A percentile compares a stretch with the other conserved stretches of the same genome.
Evolutionary conservation across 352 stramenopile genomes (phyloP).

Genomic region (Phytophthora citricola): DNA sequence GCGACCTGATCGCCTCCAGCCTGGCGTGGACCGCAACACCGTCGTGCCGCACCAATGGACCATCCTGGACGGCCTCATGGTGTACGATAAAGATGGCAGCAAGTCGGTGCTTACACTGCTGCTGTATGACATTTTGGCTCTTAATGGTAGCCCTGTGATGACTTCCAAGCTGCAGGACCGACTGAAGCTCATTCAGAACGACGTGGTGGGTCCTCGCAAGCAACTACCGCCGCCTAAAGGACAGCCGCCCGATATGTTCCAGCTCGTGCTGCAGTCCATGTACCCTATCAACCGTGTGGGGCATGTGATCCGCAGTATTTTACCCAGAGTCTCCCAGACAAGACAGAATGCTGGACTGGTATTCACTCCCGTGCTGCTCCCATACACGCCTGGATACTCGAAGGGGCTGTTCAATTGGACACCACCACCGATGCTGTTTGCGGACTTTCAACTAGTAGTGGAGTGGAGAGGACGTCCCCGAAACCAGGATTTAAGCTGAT

Average conservation of each 20-base stretch:
- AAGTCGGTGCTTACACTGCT: slow-evolving; percentile 82
- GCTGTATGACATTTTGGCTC: slow-evolving; percentile 85
- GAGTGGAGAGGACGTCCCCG: slow-evolving; percentile 81
- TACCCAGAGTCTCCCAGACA: slow-evolving; percentile 76
- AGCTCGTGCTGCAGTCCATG: slow-evolving; percentile 87
- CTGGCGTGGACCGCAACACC: slow-evolving; percentile 71
- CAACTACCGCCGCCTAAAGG: slow-evolving; percentile 75
- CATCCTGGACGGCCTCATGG: slow-evolving; percentile 84
- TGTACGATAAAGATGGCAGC: slow-evolving; percentile 79
- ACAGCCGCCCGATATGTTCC: slow-evolving; percentile 81
- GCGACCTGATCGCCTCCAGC: slow-evolving; percentile 77
- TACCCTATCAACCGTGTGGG: slow-evolving; percentile 79
- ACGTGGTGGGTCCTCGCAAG: slow-evolving; percentile 87
- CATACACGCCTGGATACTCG: slow-evolving; percentile 78
- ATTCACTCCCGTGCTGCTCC: slow-evolving; percentile 81
- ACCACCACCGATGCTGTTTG: slow-evolving; percentile 56
- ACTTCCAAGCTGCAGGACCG: slow-evolving; percentile 85
- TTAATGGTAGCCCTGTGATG: slow-evolving; percentile 87
- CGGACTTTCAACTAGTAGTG: slow-evolving; percentile 83
- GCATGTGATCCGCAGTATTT: slow-evolving; percentile 80
- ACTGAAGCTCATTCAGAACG: slow-evolving; percentile 90
- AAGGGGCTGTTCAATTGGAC: slow-evolving; percentile 86
- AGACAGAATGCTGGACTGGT: slow-evolving; percentile 79
- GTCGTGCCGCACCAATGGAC: slow-evolving; percentile 88
- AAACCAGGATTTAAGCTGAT: slow-evolving; percentile 88